Percentiles rank a stretch among this genome's conserved stretches.
Evolutionary conservation across 305 asterid species (phyloP).

Genomic region (Rubia peregrina): DNA sequence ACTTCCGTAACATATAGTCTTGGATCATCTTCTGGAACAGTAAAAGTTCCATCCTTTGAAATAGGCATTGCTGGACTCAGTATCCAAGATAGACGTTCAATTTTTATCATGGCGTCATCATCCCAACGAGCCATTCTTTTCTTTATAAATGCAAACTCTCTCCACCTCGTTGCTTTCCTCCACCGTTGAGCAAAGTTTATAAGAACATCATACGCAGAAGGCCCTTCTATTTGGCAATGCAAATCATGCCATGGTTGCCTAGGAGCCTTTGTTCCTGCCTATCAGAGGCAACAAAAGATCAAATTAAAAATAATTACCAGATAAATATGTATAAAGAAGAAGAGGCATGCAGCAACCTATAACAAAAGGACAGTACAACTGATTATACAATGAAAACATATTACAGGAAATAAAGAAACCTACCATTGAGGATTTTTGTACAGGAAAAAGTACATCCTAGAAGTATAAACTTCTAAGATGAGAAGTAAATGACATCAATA

Average conservation of each 20-base stretch:
- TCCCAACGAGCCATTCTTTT: conserved; percentile 57
- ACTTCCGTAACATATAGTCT: conserved; percentile 43
- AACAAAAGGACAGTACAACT: neutral
- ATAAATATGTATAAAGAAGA: neutral
- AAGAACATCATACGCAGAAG: conserved; percentile 94
- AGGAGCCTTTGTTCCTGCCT: conserved; percentile 79
- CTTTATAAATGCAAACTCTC: conserved; percentile 59
- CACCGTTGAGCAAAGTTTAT: conserved; percentile 89
- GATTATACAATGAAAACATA: neutral
- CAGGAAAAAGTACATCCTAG: neutral
- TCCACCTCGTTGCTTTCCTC: conserved; percentile 87
- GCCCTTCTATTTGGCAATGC: conserved; percentile 86
- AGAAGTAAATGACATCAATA: neutral
- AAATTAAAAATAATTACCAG: neutral
- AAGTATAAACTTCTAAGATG: neutral
- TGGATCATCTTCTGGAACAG: conserved; percentile 59
- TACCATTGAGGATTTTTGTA: neutral
- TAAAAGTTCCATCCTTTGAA: conserved; percentile 40
- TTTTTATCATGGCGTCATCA: conserved; percentile 80
- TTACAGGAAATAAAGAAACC: neutral
- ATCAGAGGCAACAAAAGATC: neutral
- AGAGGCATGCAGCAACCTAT: conserved; percentile 6
- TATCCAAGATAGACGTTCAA: conserved; percentile 90
- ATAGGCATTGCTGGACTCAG: conserved; percentile 54
- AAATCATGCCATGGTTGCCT: conserved; percentile 97